Conservation (phyloP, 768 basidiomycete genomes). For the Lentinula sp. region DNA sequence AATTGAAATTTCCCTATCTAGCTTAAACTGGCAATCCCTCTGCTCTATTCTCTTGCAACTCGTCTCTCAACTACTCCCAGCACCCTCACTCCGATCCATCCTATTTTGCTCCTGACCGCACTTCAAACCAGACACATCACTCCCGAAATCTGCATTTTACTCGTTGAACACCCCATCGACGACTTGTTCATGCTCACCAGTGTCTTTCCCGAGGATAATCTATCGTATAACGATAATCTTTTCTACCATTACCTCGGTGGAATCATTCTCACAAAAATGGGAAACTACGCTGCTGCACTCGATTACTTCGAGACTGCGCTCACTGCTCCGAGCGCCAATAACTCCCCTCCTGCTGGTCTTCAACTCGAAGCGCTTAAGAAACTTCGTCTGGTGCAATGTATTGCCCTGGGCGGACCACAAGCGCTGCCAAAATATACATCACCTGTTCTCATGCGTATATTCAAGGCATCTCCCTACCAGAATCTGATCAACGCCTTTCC, state of each 20-base stretch:
- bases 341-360: constrained; percentile 43
- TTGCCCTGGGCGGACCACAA: constrained; percentile 49
- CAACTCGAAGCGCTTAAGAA: constrained; percentile 90
- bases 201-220: constrained; percentile 41
- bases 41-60: constrained; percentile 52
- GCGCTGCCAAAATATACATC: constrained; percentile 73
- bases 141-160: background rate
- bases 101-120: constrained; percentile 41
- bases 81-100: constrained; percentile 67
- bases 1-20: constrained; percentile 9
- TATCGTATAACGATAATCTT: constrained; percentile 75
- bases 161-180: constrained; percentile 33
- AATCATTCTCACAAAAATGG: constrained; percentile 37
- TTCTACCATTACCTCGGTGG: constrained; percentile 84
- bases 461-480: constrained; percentile 66
- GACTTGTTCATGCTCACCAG: constrained; percentile 41
- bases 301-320: constrained; percentile 80
- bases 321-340: constrained; percentile 40
- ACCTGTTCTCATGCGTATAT: constrained; percentile 43
- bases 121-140: background rate
- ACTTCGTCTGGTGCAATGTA: constrained; percentile 70
- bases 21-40: constrained; percentile 43
- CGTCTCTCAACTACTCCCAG: constrained; percentile 55
- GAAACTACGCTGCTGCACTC: constrained; percentile 35
- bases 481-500: constrained; percentile 65